phyloP scores from a whole-genome alignment of 306 rosid species.

The Castanea mollissima region DNA sequence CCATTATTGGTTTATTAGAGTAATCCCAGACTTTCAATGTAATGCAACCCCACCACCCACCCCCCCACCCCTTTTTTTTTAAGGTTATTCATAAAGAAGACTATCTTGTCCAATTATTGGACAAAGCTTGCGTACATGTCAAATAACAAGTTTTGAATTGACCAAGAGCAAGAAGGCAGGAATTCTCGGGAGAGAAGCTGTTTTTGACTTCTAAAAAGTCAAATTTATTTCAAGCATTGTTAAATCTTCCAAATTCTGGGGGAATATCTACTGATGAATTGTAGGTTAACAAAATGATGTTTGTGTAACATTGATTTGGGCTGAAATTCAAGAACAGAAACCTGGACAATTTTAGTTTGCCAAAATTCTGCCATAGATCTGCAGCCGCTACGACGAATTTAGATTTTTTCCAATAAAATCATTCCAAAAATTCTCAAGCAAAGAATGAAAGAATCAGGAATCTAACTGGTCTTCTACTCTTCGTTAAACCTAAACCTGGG shows the following conservation, averaged over 20 bases:
- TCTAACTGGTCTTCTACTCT: neutral
- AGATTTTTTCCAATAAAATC: too few relatives aligned
- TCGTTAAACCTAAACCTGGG: neutral
- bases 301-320: too few relatives aligned
- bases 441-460: neutral
- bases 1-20: too few relatives aligned
- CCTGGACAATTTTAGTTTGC: too few relatives aligned
- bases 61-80: too few relatives aligned
- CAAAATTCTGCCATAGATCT: too few relatives aligned
- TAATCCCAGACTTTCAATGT: too few relatives aligned
- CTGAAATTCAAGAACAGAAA: too few relatives aligned
- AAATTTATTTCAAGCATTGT: neutral
- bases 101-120: too few relatives aligned
- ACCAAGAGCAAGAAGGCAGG: neutral
- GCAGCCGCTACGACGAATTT: too few relatives aligned
- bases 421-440: neutral
- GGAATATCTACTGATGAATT: neutral
- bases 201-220: neutral
- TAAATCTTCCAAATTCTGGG: neutral
- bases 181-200: neutral
- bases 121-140: neutral
- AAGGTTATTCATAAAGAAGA: too few relatives aligned
- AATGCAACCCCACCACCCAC: too few relatives aligned
- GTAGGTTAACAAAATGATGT: neutral
- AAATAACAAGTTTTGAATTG: neutral